Evolutionary conservation across 768 basidiomycete species (phyloP), one percentile per base, ranked within the genome.

Genomic region (Mycena indigotica): DNA sequence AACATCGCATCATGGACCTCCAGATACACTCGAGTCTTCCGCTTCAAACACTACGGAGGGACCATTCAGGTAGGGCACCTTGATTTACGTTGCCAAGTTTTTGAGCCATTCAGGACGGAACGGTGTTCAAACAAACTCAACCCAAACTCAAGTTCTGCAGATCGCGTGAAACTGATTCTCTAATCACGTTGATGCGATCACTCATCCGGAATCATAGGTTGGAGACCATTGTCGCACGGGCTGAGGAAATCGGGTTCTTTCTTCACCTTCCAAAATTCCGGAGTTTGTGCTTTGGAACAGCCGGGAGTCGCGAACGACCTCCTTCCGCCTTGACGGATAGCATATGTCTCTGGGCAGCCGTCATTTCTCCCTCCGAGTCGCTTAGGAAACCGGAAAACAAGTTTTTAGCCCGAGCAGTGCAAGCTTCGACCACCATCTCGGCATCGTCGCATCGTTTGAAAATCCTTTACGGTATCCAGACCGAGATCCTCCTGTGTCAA

Each of bases 401-500:
- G 3, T 69, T 80, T 53, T 69, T 83, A 24, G 53, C 69, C 2
- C 71, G 68, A 35, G 69, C 74, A 0, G 60, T 75, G 38, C 61
- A 72, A 15, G 62, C 64, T 8, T 63, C 74, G 2, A 65, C 74
- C 10, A 55, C 58, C 13, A 61, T 57, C 32, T 57, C 76, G 21
- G 64, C 72, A 17, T 66, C 68, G 16, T 70, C 70, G 45, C 75
- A 76, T 3, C 66, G 69, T 49, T 61, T 68, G 12, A 52, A 52
- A 52, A 68, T 74, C 21, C 56, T 78, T 15, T 66, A 74, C 19
- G 61, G 71, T 28, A 60, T 78, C 15, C 76, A 77, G 48, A 64
- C 70, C 3, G 72, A 80, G 25, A 67, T 82, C 5, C 68, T 83
- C 19, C 68, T 84, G 26, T 69, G 75, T 4, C 70, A 73, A 46